Base-by-base conservation (phyloP, 2,329 filamentous ascomycete genomes). In the Byssothecium circinans region DNA sequence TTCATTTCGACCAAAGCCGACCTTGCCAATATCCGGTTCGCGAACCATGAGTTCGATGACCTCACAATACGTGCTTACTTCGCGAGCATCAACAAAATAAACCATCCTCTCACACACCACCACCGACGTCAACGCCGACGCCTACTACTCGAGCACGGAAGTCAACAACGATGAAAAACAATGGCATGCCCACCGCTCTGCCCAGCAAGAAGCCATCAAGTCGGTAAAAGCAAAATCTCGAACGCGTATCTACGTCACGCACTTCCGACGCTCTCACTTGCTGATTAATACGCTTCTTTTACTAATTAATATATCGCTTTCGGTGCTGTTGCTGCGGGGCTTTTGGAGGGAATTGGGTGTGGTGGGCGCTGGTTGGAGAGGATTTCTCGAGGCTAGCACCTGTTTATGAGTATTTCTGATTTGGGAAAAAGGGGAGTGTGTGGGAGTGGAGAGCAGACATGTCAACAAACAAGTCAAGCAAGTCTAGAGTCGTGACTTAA, bases 301-400 rank as follows among this genome's bases (percentile, higher is more conserved):
- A 10, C 25, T 48, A 6, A 27, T 48, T 23, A 48, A 48, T 11
- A 48, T 48, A 12, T 43, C 45, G 5, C 19, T 48, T 4, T 48
- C 45, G n/a, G 25, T 43, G 6, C 22, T 48, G 10, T 34, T 48
- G 18, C 18, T 48, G 10, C 38, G 34, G 14, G 19, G 18, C 7
- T 48, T 43, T 27, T 43, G 41, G 17, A 23, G 38, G 20, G 45
- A 43, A 17, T 43, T 38, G 15, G 33, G 29, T 8, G 33, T 4
- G 33, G 15, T 27, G 14, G 19, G 38, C 43, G 22, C 45, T 43
- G 19, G 45, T 43, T 20, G 45, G 45, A 7, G 40, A 40, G 20
- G 40, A 35, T 29, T 48, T 48, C 20, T 25, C 19, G n/a, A 40
- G 45, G 2, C 19, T 25, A 2, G 45, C 39, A 2, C 45, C 45